Conservation (phyloP, 495 filamentous ascomycete species). For the Penicillium soppii region DNA sequence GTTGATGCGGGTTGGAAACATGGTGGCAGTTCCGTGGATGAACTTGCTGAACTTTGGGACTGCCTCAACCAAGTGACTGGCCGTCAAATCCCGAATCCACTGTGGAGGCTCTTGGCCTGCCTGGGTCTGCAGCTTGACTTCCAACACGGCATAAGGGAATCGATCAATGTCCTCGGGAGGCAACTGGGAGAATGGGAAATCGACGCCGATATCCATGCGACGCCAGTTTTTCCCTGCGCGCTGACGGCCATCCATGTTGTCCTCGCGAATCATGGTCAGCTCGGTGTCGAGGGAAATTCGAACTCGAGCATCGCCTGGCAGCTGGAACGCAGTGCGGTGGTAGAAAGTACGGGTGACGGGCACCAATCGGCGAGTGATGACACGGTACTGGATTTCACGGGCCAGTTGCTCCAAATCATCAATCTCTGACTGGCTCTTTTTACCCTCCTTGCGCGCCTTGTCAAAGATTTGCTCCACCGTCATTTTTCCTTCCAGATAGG, state of each 20-base stretch:
- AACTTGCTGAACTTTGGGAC: conserved; percentile 99
- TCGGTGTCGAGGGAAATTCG: conserved; percentile 97
- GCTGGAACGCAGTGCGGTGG: conserved; percentile 95
- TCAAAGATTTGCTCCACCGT: conserved; percentile 84
- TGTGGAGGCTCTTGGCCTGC: conserved; percentile 94
- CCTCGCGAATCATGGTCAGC: conserved; percentile 89
- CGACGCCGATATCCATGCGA: conserved; percentile 95
- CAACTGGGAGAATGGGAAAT: conserved; percentile 90
- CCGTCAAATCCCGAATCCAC: conserved; percentile 90
- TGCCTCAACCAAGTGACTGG: conserved; percentile 93
- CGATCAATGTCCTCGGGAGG: conserved; percentile 79
- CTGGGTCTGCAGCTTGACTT: conserved; percentile 98
- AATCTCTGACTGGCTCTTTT: conserved; percentile 87
- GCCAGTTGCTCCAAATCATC: conserved; percentile 87
- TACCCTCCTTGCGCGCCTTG: conserved; percentile 90
- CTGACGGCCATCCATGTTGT: conserved; percentile 80
- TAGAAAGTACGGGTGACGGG: conserved; percentile 95
- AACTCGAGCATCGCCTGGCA: conserved; percentile 93
- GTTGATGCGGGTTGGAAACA: conserved; percentile 85
- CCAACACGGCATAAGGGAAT: conserved; percentile 94
- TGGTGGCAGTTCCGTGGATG: conserved; percentile 86
- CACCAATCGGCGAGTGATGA: conserved; percentile 76
- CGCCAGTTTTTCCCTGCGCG: conserved; percentile 90
- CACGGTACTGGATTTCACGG: conserved; percentile 87
- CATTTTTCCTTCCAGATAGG: conserved; percentile 77